Percentiles rank a stretch among this genome's conserved stretches.
Conservation (phyloP, 2,329 filamentous ascomycete species). For the Blastomyces silverae region DNA sequence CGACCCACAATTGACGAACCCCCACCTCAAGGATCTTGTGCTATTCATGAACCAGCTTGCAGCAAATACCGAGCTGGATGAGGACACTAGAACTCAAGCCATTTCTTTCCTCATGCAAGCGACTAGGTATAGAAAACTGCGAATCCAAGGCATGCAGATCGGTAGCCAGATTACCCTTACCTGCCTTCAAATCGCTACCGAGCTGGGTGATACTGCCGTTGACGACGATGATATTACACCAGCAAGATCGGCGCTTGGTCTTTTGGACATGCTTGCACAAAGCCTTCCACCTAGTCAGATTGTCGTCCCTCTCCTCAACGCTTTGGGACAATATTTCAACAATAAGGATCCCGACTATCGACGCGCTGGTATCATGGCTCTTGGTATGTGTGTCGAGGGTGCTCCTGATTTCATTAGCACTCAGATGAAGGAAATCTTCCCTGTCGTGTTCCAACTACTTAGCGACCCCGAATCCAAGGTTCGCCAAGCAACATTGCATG, state of each 20-base stretch:
- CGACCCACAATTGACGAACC: conserved; percentile 73
- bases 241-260: conserved; percentile 71
- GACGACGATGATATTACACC: conserved; percentile 83
- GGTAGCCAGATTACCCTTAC: conserved; percentile 82
- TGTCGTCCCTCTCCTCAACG: conserved; percentile 81
- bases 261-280: conserved; percentile 82
- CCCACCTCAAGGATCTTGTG: conserved; percentile 82
- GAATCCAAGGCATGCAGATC: conserved; percentile 84
- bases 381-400: conserved; percentile 92
- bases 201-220: conserved; percentile 61
- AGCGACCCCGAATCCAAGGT: conserved; percentile 77
- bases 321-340: conserved; percentile 73
- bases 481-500: conserved; percentile 77
- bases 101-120: conserved; percentile 90
- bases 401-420: conserved; percentile 96
- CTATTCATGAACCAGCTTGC: conserved; percentile 90
- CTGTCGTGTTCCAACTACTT: conserved; percentile 73
- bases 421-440: conserved; percentile 79
- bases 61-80: conserved; percentile 66
- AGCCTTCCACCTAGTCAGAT: conserved; percentile 90
- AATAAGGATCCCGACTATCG: conserved; percentile 69
- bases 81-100: conserved; percentile 82
- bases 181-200: conserved; percentile 80
- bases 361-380: conserved; percentile 81
- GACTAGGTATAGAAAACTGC: conserved; percentile 87